Evolutionary conservation across 169 alveolate genomes (phyloP), one percentile per base, ranked within the genome.

Genomic region (Cryptosporidium felis): DNA sequence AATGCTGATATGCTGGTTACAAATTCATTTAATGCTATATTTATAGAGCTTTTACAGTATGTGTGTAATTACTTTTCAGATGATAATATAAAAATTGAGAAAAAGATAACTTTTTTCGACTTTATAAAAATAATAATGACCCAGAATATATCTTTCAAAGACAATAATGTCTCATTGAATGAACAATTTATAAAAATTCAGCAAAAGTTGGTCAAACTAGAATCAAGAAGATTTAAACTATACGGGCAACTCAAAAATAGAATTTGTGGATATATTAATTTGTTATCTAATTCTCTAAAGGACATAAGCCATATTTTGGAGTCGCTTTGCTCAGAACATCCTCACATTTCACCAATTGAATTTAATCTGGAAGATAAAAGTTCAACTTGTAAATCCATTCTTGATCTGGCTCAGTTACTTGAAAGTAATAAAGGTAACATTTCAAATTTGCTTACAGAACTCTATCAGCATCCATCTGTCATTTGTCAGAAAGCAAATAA

Each of bases 391-490:
- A 28, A 8, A 10, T 56, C 63, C 23, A 23, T 28, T 5, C 12
- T 56, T 5, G 63, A 56, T 12, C 23, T 56, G 14, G 26, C 44
- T 56, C 2, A 14, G n/a, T 28, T 56, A 21, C 44, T 56, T 4
- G 44, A 56, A 16, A 21, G n/a, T 12, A 56, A 56, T 0, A 56
- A 56, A 56, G 63, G 40, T 28, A 18, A 8, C 6, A 41, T 45
- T 10, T 10, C 3, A 16, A 6, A 1, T 0, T 21, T 65, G 41
- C 32, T 65, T 42, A 32, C 81, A n/a, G 10, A 21, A 14, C 16
- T 74, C 0, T 74, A 74, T 53, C 74, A 74, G 10, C 85, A 49
- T 36, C 67, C 85, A 32, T 74, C 85, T 18, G 41, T 18, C 3
- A 26, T 53, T 18, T 51, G 63, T 53, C 30, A 36, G 2, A 16